Evolutionary conservation across 148 eudicot species (phyloP), one percentile per base, ranked within the genome.

Genomic region (Beta vulgaris): DNA sequence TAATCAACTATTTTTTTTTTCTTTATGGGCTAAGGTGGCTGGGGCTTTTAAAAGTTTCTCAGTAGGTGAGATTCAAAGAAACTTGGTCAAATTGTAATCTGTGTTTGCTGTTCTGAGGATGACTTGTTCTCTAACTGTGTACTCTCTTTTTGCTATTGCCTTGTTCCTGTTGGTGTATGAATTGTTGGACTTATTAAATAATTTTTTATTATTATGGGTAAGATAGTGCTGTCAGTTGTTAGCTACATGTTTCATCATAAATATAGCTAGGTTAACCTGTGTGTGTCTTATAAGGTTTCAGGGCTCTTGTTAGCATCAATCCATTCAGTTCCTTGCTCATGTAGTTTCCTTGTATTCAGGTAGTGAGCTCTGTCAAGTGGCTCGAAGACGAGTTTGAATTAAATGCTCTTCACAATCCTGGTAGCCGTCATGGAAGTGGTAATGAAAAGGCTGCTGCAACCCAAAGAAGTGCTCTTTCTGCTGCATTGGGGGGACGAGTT

Each of bases 381-480:
- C 98, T 96, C 73, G 99, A 96, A 84, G 99, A 96, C 85, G 99
- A 96, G 86, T 87, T 96, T 80, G 99, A 96, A 85, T 98, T 96
- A 61, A 96, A 92, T 86, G 98, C 99, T 76, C 99, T 96, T 85
- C 99, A 95, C 76, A 95, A 91, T 82, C 99, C 99, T 70, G 98
- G 97, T 58, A 96, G 98, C 76, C 86, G 94, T 59, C 87, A 89
- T 60, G 99, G 88, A 28, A 87, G 82, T 82, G 90, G 99, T 58
- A 96, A 92, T 81, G 99, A 96, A 85, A 96, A 92, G 87, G 98
- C 94, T 80, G 98, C 98, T 77, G 82, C 84, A 61, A 84, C 90
- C 70, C 99, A 91, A 85, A 92, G 94, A 81, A 86, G 79, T 77
- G 98, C 97, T 79, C 99, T 96, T 79, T 89, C 96, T 81, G 91